phyloP scores from a whole-genome alignment of 108 stramenopile genomes.

The Cyclostephanos invisitatus region DNA sequence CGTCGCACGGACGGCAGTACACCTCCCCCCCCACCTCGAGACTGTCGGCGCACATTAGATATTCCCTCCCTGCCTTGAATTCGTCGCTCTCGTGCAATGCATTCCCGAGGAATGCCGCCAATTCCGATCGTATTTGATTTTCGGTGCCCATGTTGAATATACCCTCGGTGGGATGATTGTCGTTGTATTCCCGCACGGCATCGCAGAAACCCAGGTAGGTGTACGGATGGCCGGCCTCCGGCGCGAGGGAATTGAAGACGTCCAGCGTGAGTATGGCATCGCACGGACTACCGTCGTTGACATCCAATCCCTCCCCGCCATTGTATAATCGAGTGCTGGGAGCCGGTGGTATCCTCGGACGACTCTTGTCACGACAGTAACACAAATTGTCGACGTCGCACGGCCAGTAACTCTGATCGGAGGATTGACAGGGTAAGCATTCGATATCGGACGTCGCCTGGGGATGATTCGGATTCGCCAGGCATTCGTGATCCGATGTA shows the following conservation, averaged over 20 bases:
- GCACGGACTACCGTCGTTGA: constrained; percentile 16
- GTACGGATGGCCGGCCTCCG: constrained; percentile 17
- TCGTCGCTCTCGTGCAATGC: constrained; percentile 41
- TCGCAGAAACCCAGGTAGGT: constrained; percentile 34
- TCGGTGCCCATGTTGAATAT: constrained; percentile 28
- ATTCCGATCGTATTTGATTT: constrained; percentile 4
- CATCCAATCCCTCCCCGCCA: constrained; percentile 16
- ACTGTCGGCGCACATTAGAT: constrained; percentile 45
- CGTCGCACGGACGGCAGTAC: constrained; percentile 49
- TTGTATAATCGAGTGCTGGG: constrained; percentile 15
- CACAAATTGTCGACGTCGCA: constrained; percentile 37
- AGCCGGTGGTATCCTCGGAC: constrained; percentile 28
- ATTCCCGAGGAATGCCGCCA: constrained; percentile 44
- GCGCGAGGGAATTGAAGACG: constrained; percentile 20
- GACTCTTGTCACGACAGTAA: constrained; percentile 29
- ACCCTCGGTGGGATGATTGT: constrained; percentile 25
- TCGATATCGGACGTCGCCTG: constrained; percentile 27
- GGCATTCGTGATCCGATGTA: constrained; percentile 19
- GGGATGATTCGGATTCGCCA: constrained; percentile 43
- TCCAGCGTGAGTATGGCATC: constrained; percentile 12
- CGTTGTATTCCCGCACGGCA: constrained; percentile 31
- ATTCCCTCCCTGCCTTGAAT: constrained; percentile 35
- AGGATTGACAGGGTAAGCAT: constrained; percentile 20
- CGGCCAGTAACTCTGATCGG: constrained; percentile 35
- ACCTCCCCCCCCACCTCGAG: constrained; percentile 17